Percentiles rank a stretch among this genome's conserved stretches.
phyloP scores from a whole-genome alignment of 805 yeast genomes.

The Lipomyces starkeyi region DNA sequence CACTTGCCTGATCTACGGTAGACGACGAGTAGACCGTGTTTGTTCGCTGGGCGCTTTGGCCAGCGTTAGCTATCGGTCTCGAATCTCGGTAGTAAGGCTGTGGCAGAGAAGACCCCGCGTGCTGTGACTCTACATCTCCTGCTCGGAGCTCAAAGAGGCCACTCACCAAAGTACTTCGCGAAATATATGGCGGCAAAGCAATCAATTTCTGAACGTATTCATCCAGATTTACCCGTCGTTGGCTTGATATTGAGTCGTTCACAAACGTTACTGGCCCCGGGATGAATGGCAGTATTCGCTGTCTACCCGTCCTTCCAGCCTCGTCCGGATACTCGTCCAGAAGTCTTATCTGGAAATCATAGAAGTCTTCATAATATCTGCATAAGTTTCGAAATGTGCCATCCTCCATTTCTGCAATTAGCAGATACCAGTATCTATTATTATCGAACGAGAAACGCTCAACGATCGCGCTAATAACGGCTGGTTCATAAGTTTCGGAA shows the following conservation, averaged over 20 bases:
- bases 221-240: constrained; percentile 61
- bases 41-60: background rate
- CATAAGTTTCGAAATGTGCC: constrained; percentile 76
- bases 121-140: constrained; percentile 62
- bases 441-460: constrained; percentile 80
- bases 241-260: constrained; percentile 70
- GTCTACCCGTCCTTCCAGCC: constrained; percentile 82
- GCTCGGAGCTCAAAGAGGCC: constrained; percentile 70
- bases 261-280: constrained; percentile 96
- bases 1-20: background rate
- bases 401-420: constrained; percentile 67
- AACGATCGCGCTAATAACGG: constrained; percentile 69
- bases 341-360: constrained; percentile 85
- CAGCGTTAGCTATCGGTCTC: background rate
- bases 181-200: constrained; percentile 73
- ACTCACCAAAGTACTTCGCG: constrained; percentile 52
- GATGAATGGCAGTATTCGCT: constrained; percentile 86
- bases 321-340: constrained; percentile 87
- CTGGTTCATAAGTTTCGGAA: constrained; percentile 33
- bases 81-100: constrained; percentile 39
- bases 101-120: constrained; percentile 45
- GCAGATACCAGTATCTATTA: constrained; percentile 87
- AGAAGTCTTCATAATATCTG: constrained; percentile 93
- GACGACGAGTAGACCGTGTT: constrained; percentile 5
- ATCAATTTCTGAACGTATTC: constrained; percentile 65